Conservation (phyloP, 768 basidiomycete species). For the Suillus alpinus region DNA sequence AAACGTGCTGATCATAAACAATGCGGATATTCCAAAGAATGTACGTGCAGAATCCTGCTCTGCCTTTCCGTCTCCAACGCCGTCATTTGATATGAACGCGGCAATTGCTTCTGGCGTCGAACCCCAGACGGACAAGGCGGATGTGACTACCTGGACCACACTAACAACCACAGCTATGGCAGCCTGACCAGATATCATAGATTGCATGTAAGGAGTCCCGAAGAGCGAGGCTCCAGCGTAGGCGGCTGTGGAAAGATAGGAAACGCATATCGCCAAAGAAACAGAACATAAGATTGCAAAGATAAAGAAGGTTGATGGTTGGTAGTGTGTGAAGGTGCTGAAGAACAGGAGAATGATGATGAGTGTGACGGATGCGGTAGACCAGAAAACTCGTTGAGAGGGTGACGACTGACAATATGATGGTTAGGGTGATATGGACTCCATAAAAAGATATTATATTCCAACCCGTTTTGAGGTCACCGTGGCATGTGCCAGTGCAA, state of each 20-base stretch:
- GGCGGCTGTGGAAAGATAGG: slow-evolving; percentile 77
- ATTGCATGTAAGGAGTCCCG: slow-evolving; percentile 69
- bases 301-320: slow-evolving; percentile 56
- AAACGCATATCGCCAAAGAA: slow-evolving; percentile 56
- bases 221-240: slow-evolving; percentile 79
- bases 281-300: slow-evolving; percentile 64
- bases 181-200: slow-evolving; percentile 81
- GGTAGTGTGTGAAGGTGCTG: slow-evolving; percentile 58
- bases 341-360: slow-evolving; percentile 56
- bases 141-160: slow-evolving; percentile 67
- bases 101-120: slow-evolving; percentile 29
- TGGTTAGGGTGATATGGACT: slow-evolving; percentile 2
- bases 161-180: slow-evolving; percentile 83
- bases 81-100: slow-evolving; percentile 19
- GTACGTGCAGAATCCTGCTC: slow-evolving; percentile 66
- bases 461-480: slow-evolving; percentile 63
- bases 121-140: slow-evolving; percentile 53
- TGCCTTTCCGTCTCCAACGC: slow-evolving; percentile 37
- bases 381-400: slow-evolving; percentile 51
- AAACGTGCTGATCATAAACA: slow-evolving; percentile 57
- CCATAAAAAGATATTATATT: slow-evolving; percentile 7
- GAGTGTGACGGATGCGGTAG: slow-evolving; percentile 13
- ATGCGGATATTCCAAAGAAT: slow-evolving; percentile 69
- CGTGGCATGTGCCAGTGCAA: slow-evolving; percentile 75
- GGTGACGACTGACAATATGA: slow-evolving; percentile 50